Percentiles rank a stretch among this genome's conserved stretches.
These are phyloP conservation scores for Prunella vulgaris DNA, from an alignment of 257 asterid species.

Conservation along the genomic window DNA sequence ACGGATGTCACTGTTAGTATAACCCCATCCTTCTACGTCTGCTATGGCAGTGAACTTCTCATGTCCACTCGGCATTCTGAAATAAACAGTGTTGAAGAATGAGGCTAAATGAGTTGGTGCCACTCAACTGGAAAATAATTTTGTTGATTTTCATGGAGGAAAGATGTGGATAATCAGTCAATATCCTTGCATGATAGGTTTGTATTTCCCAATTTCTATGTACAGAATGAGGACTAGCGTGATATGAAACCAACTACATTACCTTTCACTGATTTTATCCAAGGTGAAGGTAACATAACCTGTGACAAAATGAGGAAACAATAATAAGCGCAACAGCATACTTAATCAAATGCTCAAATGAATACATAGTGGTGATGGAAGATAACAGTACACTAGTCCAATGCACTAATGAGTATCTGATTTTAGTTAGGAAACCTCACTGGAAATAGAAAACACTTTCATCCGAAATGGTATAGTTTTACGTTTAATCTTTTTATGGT, in stretches of 20 bases:
- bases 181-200: background rate
- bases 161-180: background rate
- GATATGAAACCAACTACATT: slow-evolving; percentile 7
- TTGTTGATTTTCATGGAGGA: background rate
- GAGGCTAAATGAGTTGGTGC: background rate
- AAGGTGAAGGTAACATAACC: slow-evolving; percentile 73
- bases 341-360: background rate
- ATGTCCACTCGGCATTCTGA: slow-evolving; percentile 48
- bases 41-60: slow-evolving; percentile 82
- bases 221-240: background rate
- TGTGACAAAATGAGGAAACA: slow-evolving; percentile 29
- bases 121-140: background rate
- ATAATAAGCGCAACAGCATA: background rate
- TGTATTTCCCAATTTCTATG: background rate
- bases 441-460: background rate
- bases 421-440: background rate
- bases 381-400: background rate
- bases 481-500: background rate
- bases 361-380: background rate
- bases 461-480: background rate
- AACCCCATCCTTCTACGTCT: slow-evolving; percentile 81
- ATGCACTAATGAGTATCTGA: background rate
- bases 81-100: background rate
- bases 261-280: slow-evolving; percentile 85
- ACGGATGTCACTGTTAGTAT: slow-evolving; percentile 58